These are phyloP conservation scores for Rhodomyrtus psidioides DNA, from an alignment of 441 rosid genomes.

Conservation along the genomic window DNA sequence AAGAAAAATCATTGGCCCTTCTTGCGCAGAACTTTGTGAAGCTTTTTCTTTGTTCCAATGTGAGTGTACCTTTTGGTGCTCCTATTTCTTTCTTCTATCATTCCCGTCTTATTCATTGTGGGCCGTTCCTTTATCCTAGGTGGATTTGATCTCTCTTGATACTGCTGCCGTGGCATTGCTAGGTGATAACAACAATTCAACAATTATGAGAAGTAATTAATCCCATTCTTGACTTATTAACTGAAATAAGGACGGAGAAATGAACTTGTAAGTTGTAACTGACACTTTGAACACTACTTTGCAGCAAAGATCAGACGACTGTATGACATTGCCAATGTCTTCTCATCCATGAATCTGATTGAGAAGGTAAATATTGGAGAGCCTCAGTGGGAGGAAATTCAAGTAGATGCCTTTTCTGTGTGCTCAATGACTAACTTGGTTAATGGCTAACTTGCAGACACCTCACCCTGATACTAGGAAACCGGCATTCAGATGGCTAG, in stretches of 20 bases:
- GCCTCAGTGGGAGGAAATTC: background rate
- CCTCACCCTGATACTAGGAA: constrained; percentile 64
- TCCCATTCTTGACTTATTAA: background rate
- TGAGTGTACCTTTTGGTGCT: constrained; percentile 24
- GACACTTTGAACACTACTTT: constrained; percentile 6
- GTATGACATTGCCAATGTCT: constrained; percentile 84
- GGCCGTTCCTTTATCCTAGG: constrained; percentile 15
- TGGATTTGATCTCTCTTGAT: constrained; percentile 61
- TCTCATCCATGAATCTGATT: constrained; percentile 65
- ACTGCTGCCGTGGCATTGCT: constrained; percentile 57
- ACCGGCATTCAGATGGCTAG: constrained; percentile 87
- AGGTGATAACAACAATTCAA: constrained; percentile 40
- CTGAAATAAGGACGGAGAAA: background rate
- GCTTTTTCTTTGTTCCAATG: constrained; percentile 80
- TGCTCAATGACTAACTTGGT: background rate
- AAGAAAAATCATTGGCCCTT: constrained; percentile 66
- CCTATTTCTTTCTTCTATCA: background rate
- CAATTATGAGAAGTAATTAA: constrained; percentile 63
- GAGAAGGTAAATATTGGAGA: constrained; percentile 50
- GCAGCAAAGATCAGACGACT: constrained; percentile 85
- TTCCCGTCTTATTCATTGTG: background rate
- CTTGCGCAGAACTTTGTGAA: constrained; percentile 84
- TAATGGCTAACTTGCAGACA: constrained; percentile 34
- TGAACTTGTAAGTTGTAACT: constrained; percentile 4
- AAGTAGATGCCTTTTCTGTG: background rate